Conservation (phyloP, 345 rosid genomes). For the Salix purpurea region DNA sequence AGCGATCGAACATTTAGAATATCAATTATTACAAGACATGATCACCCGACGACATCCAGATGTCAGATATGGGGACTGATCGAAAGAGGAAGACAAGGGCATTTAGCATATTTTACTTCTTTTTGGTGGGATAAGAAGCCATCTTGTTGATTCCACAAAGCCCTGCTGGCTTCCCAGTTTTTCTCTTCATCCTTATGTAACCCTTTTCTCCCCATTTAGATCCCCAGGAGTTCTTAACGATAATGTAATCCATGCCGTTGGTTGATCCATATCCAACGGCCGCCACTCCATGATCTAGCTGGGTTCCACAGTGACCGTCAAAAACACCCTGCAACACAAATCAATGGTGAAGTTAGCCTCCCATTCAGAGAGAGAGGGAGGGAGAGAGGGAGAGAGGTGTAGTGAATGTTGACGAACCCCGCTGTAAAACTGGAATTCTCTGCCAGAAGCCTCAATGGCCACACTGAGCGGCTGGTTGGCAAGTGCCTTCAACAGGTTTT, state of each 20-base stretch:
- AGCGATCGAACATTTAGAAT: neutral
- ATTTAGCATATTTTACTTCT: slow-evolving; percentile 3
- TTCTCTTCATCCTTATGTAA: slow-evolving; percentile 27
- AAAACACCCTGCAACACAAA: slow-evolving; percentile 22
- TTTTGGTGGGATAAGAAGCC: slow-evolving; percentile 33
- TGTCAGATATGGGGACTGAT: neutral
- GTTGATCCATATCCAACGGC: slow-evolving; percentile 29
- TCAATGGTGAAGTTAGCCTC: neutral
- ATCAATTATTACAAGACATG: neutral
- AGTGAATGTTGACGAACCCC: slow-evolving; percentile 16
- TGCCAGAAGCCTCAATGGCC: slow-evolving; percentile 32
- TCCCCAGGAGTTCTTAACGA: slow-evolving; percentile 32
- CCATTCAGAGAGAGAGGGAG: neutral
- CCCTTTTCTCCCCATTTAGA: slow-evolving; percentile 32
- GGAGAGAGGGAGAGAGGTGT: no score
- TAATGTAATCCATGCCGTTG: slow-evolving; percentile 23
- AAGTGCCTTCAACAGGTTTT: slow-evolving; percentile 25
- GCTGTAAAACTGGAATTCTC: slow-evolving; percentile 31
- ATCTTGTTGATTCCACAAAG: slow-evolving; percentile 28
- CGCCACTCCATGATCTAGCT: slow-evolving; percentile 28
- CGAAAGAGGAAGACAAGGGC: neutral
- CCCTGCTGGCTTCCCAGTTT: slow-evolving; percentile 24
- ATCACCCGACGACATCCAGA: neutral
- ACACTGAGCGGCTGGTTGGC: slow-evolving; percentile 31
- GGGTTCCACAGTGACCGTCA: slow-evolving; percentile 29